Evolutionary conservation across 805 yeast genomes (phyloP).

Genomic region (Myxozyma sirexii): DNA sequence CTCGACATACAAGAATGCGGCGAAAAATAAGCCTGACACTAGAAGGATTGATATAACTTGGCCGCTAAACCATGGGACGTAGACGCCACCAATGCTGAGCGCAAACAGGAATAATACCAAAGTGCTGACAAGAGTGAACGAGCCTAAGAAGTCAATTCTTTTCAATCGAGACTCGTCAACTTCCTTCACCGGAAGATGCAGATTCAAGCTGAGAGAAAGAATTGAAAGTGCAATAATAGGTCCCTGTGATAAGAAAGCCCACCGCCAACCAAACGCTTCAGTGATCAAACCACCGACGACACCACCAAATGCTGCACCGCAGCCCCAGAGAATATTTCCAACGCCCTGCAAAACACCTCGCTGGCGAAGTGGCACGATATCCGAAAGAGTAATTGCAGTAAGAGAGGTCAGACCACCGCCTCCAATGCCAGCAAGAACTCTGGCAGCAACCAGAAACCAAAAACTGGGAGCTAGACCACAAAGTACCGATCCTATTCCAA

Average conservation of each 20-base stretch:
- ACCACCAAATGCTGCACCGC: conserved; percentile 77
- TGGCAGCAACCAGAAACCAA: conserved; percentile 37
- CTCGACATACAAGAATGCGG: conserved; percentile 56
- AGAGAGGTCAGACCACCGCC: conserved; percentile 86
- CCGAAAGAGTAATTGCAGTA: conserved; percentile 75
- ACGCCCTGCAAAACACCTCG: conserved; percentile 85
- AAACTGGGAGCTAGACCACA: conserved; percentile 48
- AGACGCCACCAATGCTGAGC: conserved; percentile 66
- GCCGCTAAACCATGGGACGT: conserved; percentile 51
- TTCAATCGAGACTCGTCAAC: conserved; percentile 48
- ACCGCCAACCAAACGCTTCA: conserved; percentile 64
- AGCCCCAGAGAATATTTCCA: conserved; percentile 73
- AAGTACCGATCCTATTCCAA: conserved; percentile 54
- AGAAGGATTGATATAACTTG: conserved; percentile 45
- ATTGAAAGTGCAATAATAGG: conserved; percentile 46
- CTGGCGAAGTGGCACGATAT: conserved; percentile 66
- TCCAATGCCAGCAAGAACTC: conserved; percentile 83
- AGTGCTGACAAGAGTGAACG: conserved; percentile 58
- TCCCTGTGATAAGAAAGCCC: conserved; percentile 47
- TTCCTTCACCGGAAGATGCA: conserved; percentile 29
- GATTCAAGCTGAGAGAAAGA: conserved; percentile 40
- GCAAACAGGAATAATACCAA: conserved; percentile 62
- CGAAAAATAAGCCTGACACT: conserved; percentile 43
- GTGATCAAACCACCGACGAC: conserved; percentile 57
- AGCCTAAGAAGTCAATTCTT: conserved; percentile 67